These are phyloP conservation scores for Suillus brevipes DNA, from an alignment of 768 basidiomycete species.

Conservation along the genomic window DNA sequence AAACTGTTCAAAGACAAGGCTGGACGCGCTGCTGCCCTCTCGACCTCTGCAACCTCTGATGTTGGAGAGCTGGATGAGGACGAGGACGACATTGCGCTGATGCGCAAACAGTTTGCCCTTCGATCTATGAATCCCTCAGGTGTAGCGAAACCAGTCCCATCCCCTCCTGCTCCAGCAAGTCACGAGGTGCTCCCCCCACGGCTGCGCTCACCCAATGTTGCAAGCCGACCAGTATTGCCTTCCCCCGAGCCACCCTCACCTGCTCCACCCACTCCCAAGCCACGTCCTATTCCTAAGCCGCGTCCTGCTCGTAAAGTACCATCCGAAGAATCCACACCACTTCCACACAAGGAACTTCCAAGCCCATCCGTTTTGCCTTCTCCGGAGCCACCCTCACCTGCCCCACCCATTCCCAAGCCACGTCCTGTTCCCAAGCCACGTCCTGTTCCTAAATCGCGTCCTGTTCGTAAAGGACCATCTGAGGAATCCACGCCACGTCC, in stretches of 20 bases:
- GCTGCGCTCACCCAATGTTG: too few relatives aligned
- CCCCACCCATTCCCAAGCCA: too few relatives aligned
- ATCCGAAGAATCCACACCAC: too few relatives aligned
- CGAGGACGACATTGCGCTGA: background rate
- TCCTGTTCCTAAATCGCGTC: background rate
- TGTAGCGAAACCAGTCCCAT: background rate
- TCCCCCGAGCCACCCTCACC: background rate
- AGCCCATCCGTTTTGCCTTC: too few relatives aligned
- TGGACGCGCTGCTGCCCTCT: background rate
- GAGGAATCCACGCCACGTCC: background rate
- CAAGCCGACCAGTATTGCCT: too few relatives aligned
- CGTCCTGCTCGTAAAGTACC: too few relatives aligned
- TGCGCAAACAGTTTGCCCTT: background rate
- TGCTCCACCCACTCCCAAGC: background rate
- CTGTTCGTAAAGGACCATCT: too few relatives aligned
- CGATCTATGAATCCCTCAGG: background rate
- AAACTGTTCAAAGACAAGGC: background rate
- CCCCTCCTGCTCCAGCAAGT: background rate
- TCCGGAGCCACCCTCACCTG: too few relatives aligned
- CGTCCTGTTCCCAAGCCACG: too few relatives aligned
- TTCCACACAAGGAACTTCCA: too few relatives aligned
- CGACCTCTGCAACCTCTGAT: background rate
- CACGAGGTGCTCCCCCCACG: too few relatives aligned
- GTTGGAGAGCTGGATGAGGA: background rate
- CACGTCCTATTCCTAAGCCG: too few relatives aligned